phyloP scores from a whole-genome alignment of 2,329 filamentous ascomycete genomes.

The Trichocomaceae sp. region DNA sequence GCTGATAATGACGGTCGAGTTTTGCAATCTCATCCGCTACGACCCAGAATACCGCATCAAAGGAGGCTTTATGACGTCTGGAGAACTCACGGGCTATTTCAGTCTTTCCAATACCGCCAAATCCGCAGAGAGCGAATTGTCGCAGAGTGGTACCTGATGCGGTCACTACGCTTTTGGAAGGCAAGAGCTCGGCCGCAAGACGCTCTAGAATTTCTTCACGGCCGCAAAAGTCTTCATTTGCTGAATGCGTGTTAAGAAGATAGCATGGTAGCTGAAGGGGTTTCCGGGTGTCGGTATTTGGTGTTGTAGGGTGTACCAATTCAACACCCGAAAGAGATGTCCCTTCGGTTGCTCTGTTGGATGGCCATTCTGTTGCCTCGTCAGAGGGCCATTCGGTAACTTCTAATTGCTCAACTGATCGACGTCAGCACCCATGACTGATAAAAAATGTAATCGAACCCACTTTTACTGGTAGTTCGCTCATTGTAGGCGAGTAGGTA shows the following conservation, averaged over 20 bases:
- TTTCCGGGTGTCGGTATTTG: neutral
- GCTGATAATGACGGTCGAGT: conserved; percentile 19
- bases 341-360: neutral
- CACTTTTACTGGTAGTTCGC: conserved; percentile 15
- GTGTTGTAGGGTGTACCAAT: neutral
- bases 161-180: conserved; percentile 14
- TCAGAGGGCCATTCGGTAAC: neutral
- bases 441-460: neutral
- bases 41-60: conserved; percentile 30
- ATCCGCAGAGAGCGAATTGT: conserved; percentile 21
- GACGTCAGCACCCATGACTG: neutral
- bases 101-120: conserved; percentile 21
- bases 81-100: conserved; percentile 26
- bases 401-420: neutral
- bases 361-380: neutral
- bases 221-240: conserved; percentile 18
- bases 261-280: neutral
- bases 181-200: conserved; percentile 18
- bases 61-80: conserved; percentile 16
- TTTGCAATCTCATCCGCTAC: conserved; percentile 22
- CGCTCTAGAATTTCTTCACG: conserved; percentile 19
- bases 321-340: conserved; percentile 2
- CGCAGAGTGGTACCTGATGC: conserved; percentile 13
- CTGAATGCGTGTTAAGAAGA: neutral
- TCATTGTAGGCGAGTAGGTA: conserved; percentile 18